Conservation (phyloP, 176 grass and related monocot species). For the Juncus inflexus region DNA sequence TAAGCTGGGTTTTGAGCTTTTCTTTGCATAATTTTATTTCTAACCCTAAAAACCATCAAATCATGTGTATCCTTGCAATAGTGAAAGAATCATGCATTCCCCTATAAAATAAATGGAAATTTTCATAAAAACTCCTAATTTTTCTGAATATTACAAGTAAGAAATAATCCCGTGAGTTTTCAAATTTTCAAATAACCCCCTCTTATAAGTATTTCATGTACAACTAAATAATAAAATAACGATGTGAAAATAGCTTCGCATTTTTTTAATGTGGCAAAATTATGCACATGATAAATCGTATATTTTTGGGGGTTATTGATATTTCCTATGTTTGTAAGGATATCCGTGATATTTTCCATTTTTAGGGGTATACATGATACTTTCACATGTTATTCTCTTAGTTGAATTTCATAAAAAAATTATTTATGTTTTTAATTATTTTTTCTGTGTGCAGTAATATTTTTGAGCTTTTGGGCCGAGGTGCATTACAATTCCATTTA, state of each 20-base stretch:
- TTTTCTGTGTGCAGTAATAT: constrained; percentile 51
- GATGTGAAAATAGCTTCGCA: not conserved
- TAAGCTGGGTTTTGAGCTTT: not conserved
- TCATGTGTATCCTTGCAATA: no score
- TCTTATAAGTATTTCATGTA: not conserved
- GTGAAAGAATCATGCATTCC: no score
- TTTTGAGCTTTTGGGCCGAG: constrained; percentile 99
- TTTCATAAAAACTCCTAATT: not conserved
- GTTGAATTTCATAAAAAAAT: not conserved
- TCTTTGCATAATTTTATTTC: not conserved
- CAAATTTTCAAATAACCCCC: not conserved
- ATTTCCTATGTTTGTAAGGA: constrained; percentile 1
- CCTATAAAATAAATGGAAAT: no score
- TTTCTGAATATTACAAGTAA: constrained; percentile 15
- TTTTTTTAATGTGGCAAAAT: not conserved
- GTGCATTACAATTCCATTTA: constrained; percentile 98
- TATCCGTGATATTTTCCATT: constrained; percentile 16
- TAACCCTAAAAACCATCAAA: no score
- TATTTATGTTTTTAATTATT: constrained; percentile 2
- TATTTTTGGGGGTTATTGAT: not conserved
- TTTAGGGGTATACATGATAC: not conserved
- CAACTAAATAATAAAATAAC: not conserved
- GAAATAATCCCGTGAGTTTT: constrained; percentile 3
- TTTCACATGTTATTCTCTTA: not conserved
- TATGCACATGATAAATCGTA: not conserved